Percentiles rank a stretch among this genome's conserved stretches.
Conservation (phyloP, 1,139 yeast genomes). For the Arxiozyma telluris region DNA sequence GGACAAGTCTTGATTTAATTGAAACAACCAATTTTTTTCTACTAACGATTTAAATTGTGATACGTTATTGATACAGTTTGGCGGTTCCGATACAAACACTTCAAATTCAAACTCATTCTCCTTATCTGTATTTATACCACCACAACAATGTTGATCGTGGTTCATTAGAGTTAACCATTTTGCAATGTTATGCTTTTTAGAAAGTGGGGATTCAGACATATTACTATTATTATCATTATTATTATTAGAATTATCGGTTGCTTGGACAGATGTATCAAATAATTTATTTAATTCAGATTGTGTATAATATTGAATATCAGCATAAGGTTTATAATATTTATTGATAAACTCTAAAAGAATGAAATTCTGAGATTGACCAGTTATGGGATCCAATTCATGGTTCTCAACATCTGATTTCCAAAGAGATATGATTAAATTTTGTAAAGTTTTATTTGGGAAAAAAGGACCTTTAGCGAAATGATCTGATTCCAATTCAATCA, state of each 20-base stretch:
- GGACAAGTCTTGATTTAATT: constrained; percentile 39
- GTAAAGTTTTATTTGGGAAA: constrained; percentile 55
- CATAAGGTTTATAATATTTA: constrained; percentile 43
- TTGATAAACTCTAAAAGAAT: constrained; percentile 53
- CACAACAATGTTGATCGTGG: constrained; percentile 27
- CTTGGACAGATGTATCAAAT: constrained; percentile 3
- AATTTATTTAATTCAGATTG: constrained; percentile 35
- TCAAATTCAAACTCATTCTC: constrained; percentile 28
- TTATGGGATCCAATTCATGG: constrained; percentile 28
- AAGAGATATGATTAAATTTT: constrained; percentile 39
- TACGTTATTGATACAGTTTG: constrained; percentile 46
- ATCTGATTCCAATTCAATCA: constrained; percentile 52
- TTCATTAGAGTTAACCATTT: constrained; percentile 34
- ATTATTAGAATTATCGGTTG: background rate
- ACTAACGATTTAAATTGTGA: constrained; percentile 54
- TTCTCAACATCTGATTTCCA: constrained; percentile 37
- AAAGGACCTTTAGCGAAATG: constrained; percentile 45
- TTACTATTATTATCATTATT: too few relatives aligned
- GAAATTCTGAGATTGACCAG: constrained; percentile 39
- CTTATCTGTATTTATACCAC: constrained; percentile 13
- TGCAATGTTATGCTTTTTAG: constrained; percentile 20
- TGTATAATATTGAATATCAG: constrained; percentile 63
- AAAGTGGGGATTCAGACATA: background rate
- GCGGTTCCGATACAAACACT: constrained; percentile 40
- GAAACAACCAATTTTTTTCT: constrained; percentile 58